phyloP scores from a whole-genome alignment of 805 yeast genomes.

The Sugiyamaella floridensis region DNA sequence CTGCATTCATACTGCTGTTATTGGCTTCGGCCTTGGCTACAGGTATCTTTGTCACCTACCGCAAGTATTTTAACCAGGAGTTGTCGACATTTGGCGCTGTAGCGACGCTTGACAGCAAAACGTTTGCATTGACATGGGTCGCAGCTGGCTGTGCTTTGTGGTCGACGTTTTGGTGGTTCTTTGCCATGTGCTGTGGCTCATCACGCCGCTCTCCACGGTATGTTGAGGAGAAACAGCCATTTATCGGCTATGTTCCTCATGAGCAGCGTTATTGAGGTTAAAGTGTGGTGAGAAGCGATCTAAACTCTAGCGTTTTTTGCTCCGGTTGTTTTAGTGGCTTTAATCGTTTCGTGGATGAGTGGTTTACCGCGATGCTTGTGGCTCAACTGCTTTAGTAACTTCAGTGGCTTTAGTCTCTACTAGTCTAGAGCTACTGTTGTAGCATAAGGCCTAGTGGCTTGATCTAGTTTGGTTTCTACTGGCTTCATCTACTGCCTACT shows the following conservation, averaged over 20 bases:
- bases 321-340: too few relatives aligned
- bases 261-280: background rate
- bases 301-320: background rate
- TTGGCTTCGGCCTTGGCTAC: conserved; percentile 53
- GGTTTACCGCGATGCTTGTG: too few relatives aligned
- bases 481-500: too few relatives aligned
- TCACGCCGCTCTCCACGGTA: conserved; percentile 16
- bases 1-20: conserved; percentile 28
- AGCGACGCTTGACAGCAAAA: conserved; percentile 43
- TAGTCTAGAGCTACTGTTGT: too few relatives aligned
- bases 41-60: conserved; percentile 48
- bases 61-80: conserved; percentile 45
- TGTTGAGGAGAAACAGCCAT: conserved; percentile 25
- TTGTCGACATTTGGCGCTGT: conserved; percentile 46
- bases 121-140: conserved; percentile 60
- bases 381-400: too few relatives aligned
- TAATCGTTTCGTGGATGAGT: too few relatives aligned
- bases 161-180: conserved; percentile 37
- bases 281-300: too few relatives aligned
- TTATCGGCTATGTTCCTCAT: conserved; percentile 24
- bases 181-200: conserved; percentile 40
- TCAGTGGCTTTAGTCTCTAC: too few relatives aligned
- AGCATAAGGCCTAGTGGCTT: too few relatives aligned
- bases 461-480: too few relatives aligned
- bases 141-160: conserved; percentile 44